Percentiles rank a stretch among this genome's conserved stretches.
phyloP scores from a whole-genome alignment of 345 rosid genomes.

The Euphorbia peplus region DNA sequence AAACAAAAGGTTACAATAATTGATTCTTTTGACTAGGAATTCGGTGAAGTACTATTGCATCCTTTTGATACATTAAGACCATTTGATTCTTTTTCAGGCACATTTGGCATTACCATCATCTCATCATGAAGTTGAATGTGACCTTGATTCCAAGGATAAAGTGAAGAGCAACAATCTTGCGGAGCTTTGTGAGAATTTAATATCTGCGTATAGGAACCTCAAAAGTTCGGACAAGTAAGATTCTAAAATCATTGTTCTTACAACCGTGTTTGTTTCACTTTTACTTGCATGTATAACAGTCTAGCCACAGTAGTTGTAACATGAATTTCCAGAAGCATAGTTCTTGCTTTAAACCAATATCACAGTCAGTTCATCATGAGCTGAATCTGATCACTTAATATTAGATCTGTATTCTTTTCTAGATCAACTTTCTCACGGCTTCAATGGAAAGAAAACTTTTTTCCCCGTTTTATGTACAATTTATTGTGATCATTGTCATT shows the following conservation, averaged over 20 bases:
- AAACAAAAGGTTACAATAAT: not conserved
- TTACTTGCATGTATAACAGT: not conserved
- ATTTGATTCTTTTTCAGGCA: slow-evolving; percentile 48
- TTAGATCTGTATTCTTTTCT: too few species aligned
- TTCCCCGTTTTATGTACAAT: too few species aligned
- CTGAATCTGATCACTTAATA: too few species aligned
- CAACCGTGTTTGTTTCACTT: not conserved
- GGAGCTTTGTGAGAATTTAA: slow-evolving; percentile 59
- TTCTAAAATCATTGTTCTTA: not conserved
- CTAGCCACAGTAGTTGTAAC: not conserved
- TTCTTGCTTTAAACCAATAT: too few species aligned
- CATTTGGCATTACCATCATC: slow-evolving; percentile 34
- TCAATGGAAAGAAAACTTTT: too few species aligned
- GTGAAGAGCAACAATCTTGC: slow-evolving; percentile 28
- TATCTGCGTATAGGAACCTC: slow-evolving; percentile 52
- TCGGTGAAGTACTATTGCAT: not conserved
- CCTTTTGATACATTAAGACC: slow-evolving; percentile 2
- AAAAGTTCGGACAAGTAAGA: slow-evolving; percentile 52
- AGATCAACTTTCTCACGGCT: too few species aligned
- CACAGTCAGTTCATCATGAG: too few species aligned
- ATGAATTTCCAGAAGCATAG: not conserved
- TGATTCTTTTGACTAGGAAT: not conserved
- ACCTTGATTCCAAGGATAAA: slow-evolving; percentile 22
- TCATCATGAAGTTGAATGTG: slow-evolving; percentile 16
- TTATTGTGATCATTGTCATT: too few species aligned